Evolutionary conservation across 352 stramenopile species (phyloP), one percentile per base, ranked within the genome.

Genomic region (Phytopythium ostracodes): DNA sequence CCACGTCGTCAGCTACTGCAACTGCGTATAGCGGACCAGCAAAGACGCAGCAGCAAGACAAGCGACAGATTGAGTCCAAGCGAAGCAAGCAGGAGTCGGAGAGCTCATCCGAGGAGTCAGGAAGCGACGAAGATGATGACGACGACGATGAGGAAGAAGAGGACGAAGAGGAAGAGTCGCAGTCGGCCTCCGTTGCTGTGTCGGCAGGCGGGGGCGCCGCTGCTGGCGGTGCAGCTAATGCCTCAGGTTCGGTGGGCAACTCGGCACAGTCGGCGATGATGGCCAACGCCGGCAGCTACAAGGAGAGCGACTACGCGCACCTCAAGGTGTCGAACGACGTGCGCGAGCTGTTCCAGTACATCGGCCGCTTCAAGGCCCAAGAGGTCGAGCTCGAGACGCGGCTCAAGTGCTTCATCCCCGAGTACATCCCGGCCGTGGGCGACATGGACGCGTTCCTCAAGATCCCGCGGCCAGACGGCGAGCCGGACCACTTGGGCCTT

Each of bases 401-500:
- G 33, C 83, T 99, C 51, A 98, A 98, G 72, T 98, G 92, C 65
- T 99, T 99, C 69, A 91, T 99, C 38, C 96, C 96, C 6, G 92
- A 98, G 64, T 99, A 97, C 70, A 98, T 99, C 47, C 96, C 96
- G 10, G 91, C 96, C 0, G 86, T 99, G 9, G 96, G 96, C 5
- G 92, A 99, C 43, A 98, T 98, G 79, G 96, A 99, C 67, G 80
- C 94, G 11, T 98, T 99, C 71, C 71, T 99, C 47, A 99, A 98
- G 71, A 91, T 98, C 42, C 92, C 94, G 27, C 88, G 94, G n/a
- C 93, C 95, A 7, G 92, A 98, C 68, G 81, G 78, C 15, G 81
- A 97, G 51, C 42, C 71, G 0, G 94, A 98, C 70, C 74, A 95
- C 57, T 66, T 98, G 6, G 96, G 94, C 0, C 81, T 98, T 49